A percentile compares a stretch with the other conserved stretches of the same genome.
Evolutionary conservation across 164 flowering plant genomes (phyloP).

Genomic region (Protea cynaroides): DNA sequence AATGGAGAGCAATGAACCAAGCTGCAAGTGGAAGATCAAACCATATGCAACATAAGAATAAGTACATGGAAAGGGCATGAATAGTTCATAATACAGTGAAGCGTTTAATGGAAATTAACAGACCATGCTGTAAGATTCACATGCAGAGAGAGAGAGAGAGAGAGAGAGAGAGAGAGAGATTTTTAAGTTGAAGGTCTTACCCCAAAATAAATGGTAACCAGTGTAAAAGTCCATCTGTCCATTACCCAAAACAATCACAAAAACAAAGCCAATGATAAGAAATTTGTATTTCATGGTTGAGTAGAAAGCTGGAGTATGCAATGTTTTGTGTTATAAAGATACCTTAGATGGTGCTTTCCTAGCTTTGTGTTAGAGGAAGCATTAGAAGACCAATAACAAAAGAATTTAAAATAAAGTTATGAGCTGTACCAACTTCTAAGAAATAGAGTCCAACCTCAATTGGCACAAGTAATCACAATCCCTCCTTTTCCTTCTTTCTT

Average conservation of each 20-base stretch:
- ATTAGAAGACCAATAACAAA: no score
- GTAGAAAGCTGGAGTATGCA: no score
- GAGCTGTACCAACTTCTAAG: no score
- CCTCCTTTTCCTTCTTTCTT: no score
- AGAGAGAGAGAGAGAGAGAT: not conserved
- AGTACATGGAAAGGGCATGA: not conserved
- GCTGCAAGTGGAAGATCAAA: constrained; percentile 33
- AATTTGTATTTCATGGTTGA: not conserved
- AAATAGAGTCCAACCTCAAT: no score
- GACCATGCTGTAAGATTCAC: not conserved
- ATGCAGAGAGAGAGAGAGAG: not conserved
- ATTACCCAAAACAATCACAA: constrained; percentile 10
- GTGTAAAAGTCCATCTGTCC: constrained; percentile 85
- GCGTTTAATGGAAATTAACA: not conserved
- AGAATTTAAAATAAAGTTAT: no score
- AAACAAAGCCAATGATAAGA: not conserved
- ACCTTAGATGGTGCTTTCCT: no score
- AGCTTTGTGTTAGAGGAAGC: no score
- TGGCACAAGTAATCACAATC: no score
- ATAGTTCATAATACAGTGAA: not conserved
- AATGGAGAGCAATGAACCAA: constrained; percentile 67
- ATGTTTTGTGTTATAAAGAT: no score
- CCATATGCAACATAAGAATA: constrained; percentile 4
- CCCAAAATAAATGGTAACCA: constrained; percentile 84
- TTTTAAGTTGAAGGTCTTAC: constrained; percentile 34